Evolutionary conservation across 345 rosid species (phyloP), one percentile per base, ranked within the genome.

Genomic region (Diplotaxis tenuifolia): DNA sequence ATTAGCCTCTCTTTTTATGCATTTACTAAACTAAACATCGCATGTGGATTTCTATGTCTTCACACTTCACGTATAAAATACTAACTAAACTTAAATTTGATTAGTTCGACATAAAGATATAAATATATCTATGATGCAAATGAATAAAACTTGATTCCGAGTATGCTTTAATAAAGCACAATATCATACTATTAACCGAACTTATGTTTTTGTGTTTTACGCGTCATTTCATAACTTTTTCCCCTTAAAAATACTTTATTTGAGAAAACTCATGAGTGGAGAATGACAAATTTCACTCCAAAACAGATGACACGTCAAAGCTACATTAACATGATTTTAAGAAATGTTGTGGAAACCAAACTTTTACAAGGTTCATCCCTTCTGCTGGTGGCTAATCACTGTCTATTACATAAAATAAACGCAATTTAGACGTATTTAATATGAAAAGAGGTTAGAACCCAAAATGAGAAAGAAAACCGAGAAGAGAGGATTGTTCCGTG

Each of bases 31-130:
- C 57, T 49, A 65, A 27, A 67, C 80, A 77, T 11, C 53, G 64
- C 77, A 72, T 77, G 76, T 77, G 80, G 73, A 38, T 32, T 58
- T 25, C 32, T 53, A 52, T 72, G 68, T 72, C 72, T 19, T 50
- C 57, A 16, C 59, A 32, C 57, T 49, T 36, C 29, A n/a, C n/a
- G n/a, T n/a, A n/a, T 4, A 14, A 42, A 1, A 20, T 8, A n/a
- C 11, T 19, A 71, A 64, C 10, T 21, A 56, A 53, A 27, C 36
- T 55, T 27, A 42, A 12, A 15, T 49, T 28, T 22, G 7, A 25
- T 63, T 34, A 25, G 57, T 20, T 55, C 3, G 3, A 29, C 31
- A 63, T 4, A 63, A 47, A 23, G 19, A 49, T 34, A 12, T 31
- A 18, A 49, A 23, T 21, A n/a, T 21, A 28, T 32, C 72, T 47